phyloP scores from a whole-genome alignment of 805 yeast genomes.

The Saccharomycopsis sp. region DNA sequence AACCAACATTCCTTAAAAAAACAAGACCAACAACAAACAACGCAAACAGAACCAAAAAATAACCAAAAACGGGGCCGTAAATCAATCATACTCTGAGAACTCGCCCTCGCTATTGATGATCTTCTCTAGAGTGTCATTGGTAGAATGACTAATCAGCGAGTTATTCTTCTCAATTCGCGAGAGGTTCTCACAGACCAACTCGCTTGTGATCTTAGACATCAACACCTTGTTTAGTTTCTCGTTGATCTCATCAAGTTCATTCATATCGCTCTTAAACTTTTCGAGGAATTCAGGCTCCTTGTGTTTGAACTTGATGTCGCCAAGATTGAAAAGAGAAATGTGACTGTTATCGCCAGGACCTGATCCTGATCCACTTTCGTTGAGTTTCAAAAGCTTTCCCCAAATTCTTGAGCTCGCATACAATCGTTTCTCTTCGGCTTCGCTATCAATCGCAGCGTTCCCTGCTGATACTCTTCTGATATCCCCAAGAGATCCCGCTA shows the following conservation, averaged over 20 bases:
- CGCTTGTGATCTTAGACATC: conserved; percentile 4
- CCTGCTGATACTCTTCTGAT: neutral
- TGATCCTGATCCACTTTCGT: neutral
- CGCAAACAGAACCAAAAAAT: neutral
- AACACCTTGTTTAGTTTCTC: conserved; percentile 7
- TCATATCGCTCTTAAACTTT: conserved; percentile 16
- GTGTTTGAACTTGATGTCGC: conserved; percentile 1
- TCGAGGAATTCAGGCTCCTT: conserved; percentile 11
- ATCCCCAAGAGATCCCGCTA: too few species aligned
- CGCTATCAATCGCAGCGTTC: neutral
- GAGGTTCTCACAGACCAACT: conserved; percentile 14
- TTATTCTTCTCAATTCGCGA: conserved; percentile 12
- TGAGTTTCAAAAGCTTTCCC: conserved; percentile 16
- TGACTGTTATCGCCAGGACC: neutral
- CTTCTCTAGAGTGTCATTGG: conserved; percentile 14
- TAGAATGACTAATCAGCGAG: conserved; percentile 9
- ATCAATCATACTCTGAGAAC: neutral
- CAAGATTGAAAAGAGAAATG: neutral
- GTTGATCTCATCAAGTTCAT: conserved; percentile 18
- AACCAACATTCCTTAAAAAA: neutral
- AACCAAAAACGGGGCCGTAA: neutral
- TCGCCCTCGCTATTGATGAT: conserved; percentile 17
- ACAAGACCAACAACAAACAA: neutral
- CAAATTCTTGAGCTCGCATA: conserved; percentile 18
- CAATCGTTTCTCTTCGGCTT: neutral